Evolutionary conservation across 768 basidiomycete genomes (phyloP), one percentile per base, ranked within the genome.

Genomic region (Boletus tylopilopsis): DNA sequence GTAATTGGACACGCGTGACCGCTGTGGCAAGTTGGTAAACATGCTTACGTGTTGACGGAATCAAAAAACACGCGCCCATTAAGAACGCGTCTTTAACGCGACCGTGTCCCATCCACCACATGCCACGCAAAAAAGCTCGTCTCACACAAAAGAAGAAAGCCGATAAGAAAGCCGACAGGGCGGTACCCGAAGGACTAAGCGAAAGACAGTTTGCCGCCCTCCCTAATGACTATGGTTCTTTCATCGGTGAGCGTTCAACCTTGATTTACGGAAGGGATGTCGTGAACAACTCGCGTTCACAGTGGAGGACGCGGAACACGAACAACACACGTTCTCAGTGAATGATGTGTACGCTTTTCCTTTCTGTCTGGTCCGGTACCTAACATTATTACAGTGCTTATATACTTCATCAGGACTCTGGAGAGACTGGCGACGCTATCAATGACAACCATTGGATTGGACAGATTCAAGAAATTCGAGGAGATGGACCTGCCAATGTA

Each of bases 381-480:
- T 47, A 21, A 47, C 32, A 5, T 8, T 8, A 5, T 42, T 43
- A 21, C 12, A 51, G 80, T 2, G 77, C 68, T 1, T 67, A 71
- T 9, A 63, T 82, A 10, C 24, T 19, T 15, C 27, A 56, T 24
- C 23, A 37, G 15, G 53, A 53, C 2, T 24, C 37, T 0, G 50
- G 42, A 21, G 51, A 46, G 3, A 22, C 18, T 4, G 43, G 15
- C 0, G 38, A 36, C 0, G 51, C 71, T 1, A 69, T 71, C 0
- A 29, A 65, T 4, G 58, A 68, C n/a, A 67, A 76, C 11, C 77
- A 76, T 29, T 83, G 81, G 81, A 71, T 82, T 1, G 81, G 62
- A 0, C 68, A 63, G 43, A 76, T 83, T 1, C 68, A 58, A 15
- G 76, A 76, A 8, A 79, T 83, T 18, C 67, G 76, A 12, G 49